Percentiles rank a stretch among this genome's conserved stretches.
Conservation (phyloP, 495 filamentous ascomycete species). For the Pyrenopolyporus hunteri region DNA sequence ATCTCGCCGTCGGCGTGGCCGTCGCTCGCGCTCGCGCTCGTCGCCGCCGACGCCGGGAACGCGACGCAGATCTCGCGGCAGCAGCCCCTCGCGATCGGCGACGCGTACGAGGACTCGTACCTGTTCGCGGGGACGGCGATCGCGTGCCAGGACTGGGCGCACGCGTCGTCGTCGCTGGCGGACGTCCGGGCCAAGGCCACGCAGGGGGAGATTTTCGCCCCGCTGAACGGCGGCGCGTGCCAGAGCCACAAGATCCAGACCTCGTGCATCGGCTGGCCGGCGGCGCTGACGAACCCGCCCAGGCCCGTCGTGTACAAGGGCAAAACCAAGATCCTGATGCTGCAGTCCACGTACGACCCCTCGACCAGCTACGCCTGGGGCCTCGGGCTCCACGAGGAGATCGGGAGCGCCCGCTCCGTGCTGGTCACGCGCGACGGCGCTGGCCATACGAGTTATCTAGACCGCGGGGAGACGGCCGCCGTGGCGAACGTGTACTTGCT, state of each 20-base stretch:
- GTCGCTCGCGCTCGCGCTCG: conserved; percentile 27
- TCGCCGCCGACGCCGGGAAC: conserved; percentile 37
- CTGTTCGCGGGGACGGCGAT: conserved; percentile 40
- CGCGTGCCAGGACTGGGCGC: conserved; percentile 47
- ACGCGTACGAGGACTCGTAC: conserved; percentile 33
- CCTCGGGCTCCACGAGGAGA: conserved; percentile 36
- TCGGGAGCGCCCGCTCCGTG: conserved; percentile 41
- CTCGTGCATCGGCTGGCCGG: conserved; percentile 49
- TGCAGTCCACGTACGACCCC: conserved; percentile 48
- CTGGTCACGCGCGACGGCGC: conserved; percentile 46
- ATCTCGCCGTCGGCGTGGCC: conserved; percentile 33
- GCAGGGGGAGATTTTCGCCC: conserved; percentile 30
- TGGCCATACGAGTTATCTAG: conserved; percentile 47
- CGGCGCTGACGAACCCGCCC: conserved; percentile 42
- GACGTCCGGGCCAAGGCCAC: conserved; percentile 36
- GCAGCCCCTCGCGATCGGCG: conserved; percentile 30
- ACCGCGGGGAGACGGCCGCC: conserved; percentile 29
- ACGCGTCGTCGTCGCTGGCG: conserved; percentile 24
- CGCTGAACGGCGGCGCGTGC: conserved; percentile 36
- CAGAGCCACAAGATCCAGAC: conserved; percentile 41
- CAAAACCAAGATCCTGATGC: conserved; percentile 32
- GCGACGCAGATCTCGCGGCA: conserved; percentile 39
- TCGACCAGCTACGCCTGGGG: conserved; percentile 48
- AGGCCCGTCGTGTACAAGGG: conserved; percentile 34
- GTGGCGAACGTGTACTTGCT: conserved; percentile 35